These are phyloP conservation scores for Lagerstroemia speciosa DNA, from an alignment of 345 rosid species.

Conservation along the genomic window DNA sequence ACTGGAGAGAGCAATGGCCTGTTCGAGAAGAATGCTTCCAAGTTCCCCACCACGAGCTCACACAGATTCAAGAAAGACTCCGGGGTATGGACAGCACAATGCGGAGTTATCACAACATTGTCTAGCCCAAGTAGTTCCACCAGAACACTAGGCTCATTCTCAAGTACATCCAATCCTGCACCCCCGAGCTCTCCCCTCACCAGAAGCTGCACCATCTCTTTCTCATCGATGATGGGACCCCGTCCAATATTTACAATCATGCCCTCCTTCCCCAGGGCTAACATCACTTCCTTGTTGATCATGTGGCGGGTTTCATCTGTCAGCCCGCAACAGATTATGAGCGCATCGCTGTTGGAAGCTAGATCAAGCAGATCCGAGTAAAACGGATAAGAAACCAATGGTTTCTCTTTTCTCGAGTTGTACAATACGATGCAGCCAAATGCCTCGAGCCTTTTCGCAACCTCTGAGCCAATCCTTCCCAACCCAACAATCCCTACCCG, in stretches of 20 bases:
- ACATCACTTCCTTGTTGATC: constrained; percentile 33
- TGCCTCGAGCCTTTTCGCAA: constrained; percentile 32
- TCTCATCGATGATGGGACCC: constrained; percentile 37
- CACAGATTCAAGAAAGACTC: constrained; percentile 28
- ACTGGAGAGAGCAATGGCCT: constrained; percentile 20
- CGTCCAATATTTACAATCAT: constrained; percentile 40
- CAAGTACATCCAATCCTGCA: constrained; percentile 58
- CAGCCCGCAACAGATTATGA: constrained; percentile 31
- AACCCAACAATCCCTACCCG: constrained; percentile 43
- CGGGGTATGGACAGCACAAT: constrained; percentile 24
- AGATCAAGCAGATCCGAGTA: constrained; percentile 23
- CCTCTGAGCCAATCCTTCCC: constrained; percentile 30
- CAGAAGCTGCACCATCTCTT: constrained; percentile 38
- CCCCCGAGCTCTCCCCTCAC: constrained; percentile 39
- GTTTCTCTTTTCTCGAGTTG: constrained; percentile 29
- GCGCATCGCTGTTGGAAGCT: constrained; percentile 27
- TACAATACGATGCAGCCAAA: constrained; percentile 36
- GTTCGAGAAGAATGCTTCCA: constrained; percentile 47
- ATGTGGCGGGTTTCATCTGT: constrained; percentile 32
- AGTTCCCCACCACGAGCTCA: constrained; percentile 32
- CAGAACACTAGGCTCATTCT: constrained; percentile 44
- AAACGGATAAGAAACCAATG: constrained; percentile 24
- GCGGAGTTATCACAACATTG: constrained; percentile 42
- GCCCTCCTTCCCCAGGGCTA: constrained; percentile 34
- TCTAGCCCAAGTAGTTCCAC: constrained; percentile 28